Evolutionary conservation across 1,284 basidiomycete species (phyloP).

Genomic region (Ceratobasidium sp.): DNA sequence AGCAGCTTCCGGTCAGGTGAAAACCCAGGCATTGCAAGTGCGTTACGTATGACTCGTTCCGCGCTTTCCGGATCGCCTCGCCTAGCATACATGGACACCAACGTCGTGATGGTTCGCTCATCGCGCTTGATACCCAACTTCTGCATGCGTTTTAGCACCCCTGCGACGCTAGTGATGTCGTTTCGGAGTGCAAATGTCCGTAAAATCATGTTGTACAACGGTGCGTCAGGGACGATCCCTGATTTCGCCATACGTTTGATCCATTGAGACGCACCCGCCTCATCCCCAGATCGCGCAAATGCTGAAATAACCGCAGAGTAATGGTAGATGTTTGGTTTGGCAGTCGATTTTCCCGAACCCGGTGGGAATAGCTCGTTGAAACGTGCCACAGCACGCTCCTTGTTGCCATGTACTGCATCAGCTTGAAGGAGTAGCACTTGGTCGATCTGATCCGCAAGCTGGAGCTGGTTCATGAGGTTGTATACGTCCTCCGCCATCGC

Average conservation of each 20-base stretch:
- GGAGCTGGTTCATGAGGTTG: slow-evolving; percentile 39
- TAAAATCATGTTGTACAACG: slow-evolving; percentile 72
- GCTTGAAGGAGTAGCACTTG: slow-evolving; percentile 65
- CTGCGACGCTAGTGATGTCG: slow-evolving; percentile 66
- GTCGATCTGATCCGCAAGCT: slow-evolving; percentile 50
- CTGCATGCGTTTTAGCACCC: slow-evolving; percentile 73
- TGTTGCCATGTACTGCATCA: slow-evolving; percentile 62
- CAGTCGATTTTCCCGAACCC: slow-evolving; percentile 18
- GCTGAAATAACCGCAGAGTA: slow-evolving; percentile 70
- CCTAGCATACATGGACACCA: slow-evolving; percentile 76
- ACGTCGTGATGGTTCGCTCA: slow-evolving; percentile 69
- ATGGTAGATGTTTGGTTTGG: slow-evolving; percentile 54
- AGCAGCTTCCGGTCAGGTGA: slow-evolving; percentile 73
- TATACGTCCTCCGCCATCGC: slow-evolving; percentile 31
- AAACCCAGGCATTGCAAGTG: slow-evolving; percentile 67
- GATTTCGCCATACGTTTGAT: slow-evolving; percentile 64
- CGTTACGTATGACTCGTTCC: slow-evolving; percentile 72
- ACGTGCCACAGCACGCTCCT: slow-evolving; percentile 59
- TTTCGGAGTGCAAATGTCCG: slow-evolving; percentile 67
- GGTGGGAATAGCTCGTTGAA: slow-evolving; percentile 68
- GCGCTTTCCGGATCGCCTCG: slow-evolving; percentile 75
- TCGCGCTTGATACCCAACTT: slow-evolving; percentile 62
- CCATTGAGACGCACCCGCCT: slow-evolving; percentile 67
- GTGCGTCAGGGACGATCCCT: slow-evolving; percentile 64
- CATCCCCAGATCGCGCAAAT: slow-evolving; percentile 63